Conservation (phyloP, 345 rosid genomes). For the Camelina sativa region DNA sequence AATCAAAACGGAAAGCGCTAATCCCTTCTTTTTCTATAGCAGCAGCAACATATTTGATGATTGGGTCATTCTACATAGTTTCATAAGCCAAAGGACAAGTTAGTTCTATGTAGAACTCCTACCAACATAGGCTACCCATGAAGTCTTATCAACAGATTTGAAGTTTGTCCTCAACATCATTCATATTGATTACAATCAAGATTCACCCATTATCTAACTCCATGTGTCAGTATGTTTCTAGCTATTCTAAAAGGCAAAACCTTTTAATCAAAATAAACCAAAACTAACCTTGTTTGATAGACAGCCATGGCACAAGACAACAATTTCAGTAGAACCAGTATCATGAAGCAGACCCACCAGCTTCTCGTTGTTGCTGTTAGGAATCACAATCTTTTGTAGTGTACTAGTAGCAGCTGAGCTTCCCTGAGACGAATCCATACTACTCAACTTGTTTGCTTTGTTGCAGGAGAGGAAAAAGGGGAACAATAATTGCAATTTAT, state of each 20-base stretch:
- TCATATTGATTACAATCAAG: background rate
- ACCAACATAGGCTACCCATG: background rate
- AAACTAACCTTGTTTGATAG: conserved; percentile 60
- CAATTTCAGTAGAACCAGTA: conserved; percentile 58
- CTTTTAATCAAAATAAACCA: background rate
- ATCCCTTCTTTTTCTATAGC: conserved; percentile 51
- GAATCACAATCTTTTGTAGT: conserved; percentile 51
- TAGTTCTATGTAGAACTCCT: background rate
- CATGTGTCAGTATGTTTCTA: background rate
- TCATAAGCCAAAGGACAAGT: background rate
- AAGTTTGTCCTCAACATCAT: background rate
- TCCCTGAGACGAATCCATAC: conserved; percentile 48
- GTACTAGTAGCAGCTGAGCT: conserved; percentile 32
- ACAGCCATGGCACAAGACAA: conserved; percentile 77
- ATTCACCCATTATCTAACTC: conserved; percentile 8
- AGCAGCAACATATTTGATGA: conserved; percentile 61
- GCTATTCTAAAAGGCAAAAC: background rate
- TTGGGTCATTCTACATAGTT: conserved; percentile 52
- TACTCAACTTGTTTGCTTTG: conserved; percentile 34
- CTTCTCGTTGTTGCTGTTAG: conserved; percentile 62
- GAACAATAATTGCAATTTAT: background rate
- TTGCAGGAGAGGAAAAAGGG: background rate
- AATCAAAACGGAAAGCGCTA: conserved; percentile 56
- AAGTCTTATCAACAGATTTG: background rate
- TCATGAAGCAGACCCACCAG: conserved; percentile 73